Conservation (phyloP, 179 eudicot species). For the Spinacia oleracea region DNA sequence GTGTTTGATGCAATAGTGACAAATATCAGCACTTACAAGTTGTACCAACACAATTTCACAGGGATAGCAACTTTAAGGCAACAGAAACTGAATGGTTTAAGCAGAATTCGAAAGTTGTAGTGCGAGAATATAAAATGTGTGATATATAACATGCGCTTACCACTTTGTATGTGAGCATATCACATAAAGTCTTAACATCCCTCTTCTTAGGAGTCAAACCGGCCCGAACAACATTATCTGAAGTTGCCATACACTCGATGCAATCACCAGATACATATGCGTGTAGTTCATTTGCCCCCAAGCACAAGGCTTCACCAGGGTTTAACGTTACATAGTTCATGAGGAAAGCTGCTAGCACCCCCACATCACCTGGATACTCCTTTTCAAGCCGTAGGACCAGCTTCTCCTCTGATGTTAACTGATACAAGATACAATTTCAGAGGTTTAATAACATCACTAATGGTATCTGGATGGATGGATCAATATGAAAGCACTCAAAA, state of each 20-base stretch:
- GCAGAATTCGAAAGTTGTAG: not conserved
- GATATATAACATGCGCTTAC: conserved; percentile 27
- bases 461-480: not conserved
- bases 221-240: conserved; percentile 95
- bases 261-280: conserved; percentile 88
- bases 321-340: conserved; percentile 74
- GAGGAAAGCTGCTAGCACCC: conserved; percentile 75
- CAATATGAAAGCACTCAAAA: too few species aligned
- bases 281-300: conserved; percentile 92
- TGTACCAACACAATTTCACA: not conserved
- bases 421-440: conserved; percentile 5
- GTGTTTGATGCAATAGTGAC: not conserved
- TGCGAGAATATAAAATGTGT: not conserved
- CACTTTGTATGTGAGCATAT: conserved; percentile 95
- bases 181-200: conserved; percentile 72
- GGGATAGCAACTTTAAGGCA: not conserved
- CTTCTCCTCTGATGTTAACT: conserved; percentile 71
- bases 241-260: conserved; percentile 95
- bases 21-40: too few species aligned
- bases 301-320: conserved; percentile 79
- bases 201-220: conserved; percentile 85
- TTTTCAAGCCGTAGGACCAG: conserved; percentile 65
- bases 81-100: not conserved
- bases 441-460: not conserved
- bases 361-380: conserved; percentile 77